These are phyloP conservation scores for Solanum hybrid DNA, from an alignment of 305 asterid species.

Conservation along the genomic window DNA sequence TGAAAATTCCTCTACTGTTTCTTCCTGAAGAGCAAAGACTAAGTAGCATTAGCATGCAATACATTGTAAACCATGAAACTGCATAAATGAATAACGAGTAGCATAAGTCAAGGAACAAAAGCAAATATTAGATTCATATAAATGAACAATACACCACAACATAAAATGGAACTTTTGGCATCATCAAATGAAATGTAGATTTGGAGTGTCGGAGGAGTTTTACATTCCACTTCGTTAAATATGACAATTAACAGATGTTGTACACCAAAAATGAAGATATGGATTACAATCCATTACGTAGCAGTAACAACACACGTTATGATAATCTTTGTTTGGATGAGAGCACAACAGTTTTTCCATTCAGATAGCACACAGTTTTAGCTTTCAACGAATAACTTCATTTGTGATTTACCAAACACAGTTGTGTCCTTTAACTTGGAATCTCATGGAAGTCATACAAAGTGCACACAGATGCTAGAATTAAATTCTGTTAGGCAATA, in stretches of 20 bases:
- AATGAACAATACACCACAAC: background rate
- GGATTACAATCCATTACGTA: background rate
- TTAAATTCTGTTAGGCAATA: background rate
- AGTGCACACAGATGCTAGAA: background rate
- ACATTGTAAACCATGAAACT: background rate
- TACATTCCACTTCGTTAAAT: background rate
- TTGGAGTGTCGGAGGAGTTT: background rate
- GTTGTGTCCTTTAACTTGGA: background rate
- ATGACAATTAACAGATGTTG: background rate
- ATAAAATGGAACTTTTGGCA: background rate
- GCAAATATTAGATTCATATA: background rate
- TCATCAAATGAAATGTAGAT: background rate
- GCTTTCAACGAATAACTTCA: background rate
- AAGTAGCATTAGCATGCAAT: background rate
- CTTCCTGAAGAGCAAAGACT: constrained; percentile 43
- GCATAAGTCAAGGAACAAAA: background rate
- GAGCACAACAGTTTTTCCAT: background rate
- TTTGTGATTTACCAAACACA: background rate
- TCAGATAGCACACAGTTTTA: background rate
- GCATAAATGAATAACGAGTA: background rate
- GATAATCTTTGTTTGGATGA: background rate
- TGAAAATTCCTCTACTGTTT: constrained; percentile 48
- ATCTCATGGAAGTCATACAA: background rate
- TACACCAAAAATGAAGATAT: background rate
- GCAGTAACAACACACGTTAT: background rate